Percentiles rank a stretch among this genome's conserved stretches.
Conservation (phyloP, 148 eudicot species). For the Linanthus parryae region DNA sequence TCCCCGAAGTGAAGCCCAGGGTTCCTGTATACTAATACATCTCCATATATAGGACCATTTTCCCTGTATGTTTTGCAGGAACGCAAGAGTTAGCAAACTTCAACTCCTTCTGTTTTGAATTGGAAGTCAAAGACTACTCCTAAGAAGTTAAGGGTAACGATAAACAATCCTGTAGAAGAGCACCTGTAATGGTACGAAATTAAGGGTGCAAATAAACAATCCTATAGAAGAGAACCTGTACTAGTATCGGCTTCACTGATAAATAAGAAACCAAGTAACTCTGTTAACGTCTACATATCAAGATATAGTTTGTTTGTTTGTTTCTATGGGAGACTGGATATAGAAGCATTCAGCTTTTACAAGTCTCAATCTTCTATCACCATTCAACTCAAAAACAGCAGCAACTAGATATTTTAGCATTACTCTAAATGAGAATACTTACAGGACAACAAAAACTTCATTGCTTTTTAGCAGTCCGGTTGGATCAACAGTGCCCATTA, state of each 20-base stretch:
- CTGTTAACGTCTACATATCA: too few species aligned
- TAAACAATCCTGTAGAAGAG: too few species aligned
- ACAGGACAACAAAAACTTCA: slow-evolving; percentile 90
- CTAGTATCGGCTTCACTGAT: too few species aligned
- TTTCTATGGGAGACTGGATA: not conserved
- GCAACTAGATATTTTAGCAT: not conserved
- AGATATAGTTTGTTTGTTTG: too few species aligned
- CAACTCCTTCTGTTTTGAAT: not conserved
- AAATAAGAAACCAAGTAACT: too few species aligned
- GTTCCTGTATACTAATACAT: slow-evolving; percentile 66
- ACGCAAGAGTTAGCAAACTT: not conserved
- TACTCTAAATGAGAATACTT: slow-evolving; percentile 17
- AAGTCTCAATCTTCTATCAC: not conserved
- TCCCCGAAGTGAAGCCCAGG: slow-evolving; percentile 89
- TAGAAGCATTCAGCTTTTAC: not conserved
- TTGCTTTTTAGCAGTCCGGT: slow-evolving; percentile 43
- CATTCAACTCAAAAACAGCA: not conserved
- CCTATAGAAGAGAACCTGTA: too few species aligned
- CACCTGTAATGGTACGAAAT: too few species aligned
- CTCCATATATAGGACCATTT: slow-evolving; percentile 54
- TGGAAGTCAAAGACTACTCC: too few species aligned
- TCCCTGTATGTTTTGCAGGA: slow-evolving; percentile 31
- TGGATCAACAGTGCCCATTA: slow-evolving; percentile 95
- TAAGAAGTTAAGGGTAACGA: too few species aligned
- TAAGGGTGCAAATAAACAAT: too few species aligned